Evolutionary conservation across 345 rosid species (phyloP).

Genomic region (Odontarrhena argentea): DNA sequence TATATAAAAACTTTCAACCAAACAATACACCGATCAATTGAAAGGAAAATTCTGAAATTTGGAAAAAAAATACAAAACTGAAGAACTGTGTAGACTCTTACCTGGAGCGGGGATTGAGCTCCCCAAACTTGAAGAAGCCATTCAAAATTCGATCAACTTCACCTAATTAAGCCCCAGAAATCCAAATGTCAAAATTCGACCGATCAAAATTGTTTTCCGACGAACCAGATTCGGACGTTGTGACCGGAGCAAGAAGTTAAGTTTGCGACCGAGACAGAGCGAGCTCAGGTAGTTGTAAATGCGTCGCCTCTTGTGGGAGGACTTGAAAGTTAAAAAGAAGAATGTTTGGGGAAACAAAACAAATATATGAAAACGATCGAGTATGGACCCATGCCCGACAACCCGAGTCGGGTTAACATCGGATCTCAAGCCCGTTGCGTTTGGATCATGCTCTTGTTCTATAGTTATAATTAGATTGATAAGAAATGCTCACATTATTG

Average conservation of each 20-base stretch:
- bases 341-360: conserved; percentile 37
- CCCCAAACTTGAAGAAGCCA: conserved; percentile 85
- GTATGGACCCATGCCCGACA: conserved; percentile 43
- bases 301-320: conserved; percentile 37
- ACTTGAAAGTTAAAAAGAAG: conserved; percentile 39
- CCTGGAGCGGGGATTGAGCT: conserved; percentile 75
- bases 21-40: conserved; percentile 18
- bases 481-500: conserved; percentile 25
- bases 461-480: conserved; percentile 29
- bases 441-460: conserved; percentile 43
- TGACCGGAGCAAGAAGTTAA: neutral
- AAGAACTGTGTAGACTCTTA: conserved; percentile 33
- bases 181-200: neutral
- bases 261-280: conserved; percentile 10
- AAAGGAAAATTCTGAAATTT: neutral
- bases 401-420: conserved; percentile 33
- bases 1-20: neutral
- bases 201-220: conserved; percentile 17
- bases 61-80: neutral
- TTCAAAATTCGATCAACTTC: conserved; percentile 40
- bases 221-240: conserved; percentile 7
- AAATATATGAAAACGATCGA: conserved; percentile 38
- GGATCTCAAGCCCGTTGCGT: conserved; percentile 40
- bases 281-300: conserved; percentile 1
- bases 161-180: neutral